Evolutionary conservation across 345 rosid genomes (phyloP), one percentile per base, ranked within the genome.

Genomic region (Euphorbia pulcherrima): DNA sequence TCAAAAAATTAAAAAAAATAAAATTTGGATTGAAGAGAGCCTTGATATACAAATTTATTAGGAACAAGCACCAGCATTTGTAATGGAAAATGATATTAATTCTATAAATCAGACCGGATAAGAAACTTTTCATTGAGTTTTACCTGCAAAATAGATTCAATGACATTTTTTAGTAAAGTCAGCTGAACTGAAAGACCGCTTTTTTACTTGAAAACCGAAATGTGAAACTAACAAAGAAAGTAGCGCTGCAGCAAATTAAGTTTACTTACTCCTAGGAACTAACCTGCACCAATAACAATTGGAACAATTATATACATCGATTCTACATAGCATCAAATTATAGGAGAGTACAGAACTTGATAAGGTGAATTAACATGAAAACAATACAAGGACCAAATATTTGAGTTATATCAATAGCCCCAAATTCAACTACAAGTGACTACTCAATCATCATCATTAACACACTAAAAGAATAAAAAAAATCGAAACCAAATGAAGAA

Each of bases 381-480:
- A 11, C 6, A 64, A 48, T 89, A 94, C 99, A 97, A 39, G 96
- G 95, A 46, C 89, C 86, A 65, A 97, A 91, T 76, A 91, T 52
- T 71, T 94, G 99, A 58, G 97, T 94, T 72, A 94, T 68, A 80
- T 94, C 97, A 39, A 94, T 89, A 48, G 97, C 79, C 59, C 99
- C 99, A 84, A 94, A 94, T 68, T 89, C 99, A 39, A 94, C 99
- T 8, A 96, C 97, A 53, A 94, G 82, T 56, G 99, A 94, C 95
- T 92, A 88, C 63, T n/a, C 65, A 68, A 64, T 44, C 57, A 69
- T 62, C 68, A 74, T 51, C n/a, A n/a, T n/a, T 6, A 48, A 20
- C 59, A 68, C 37, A 7, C 23, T 21, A 67, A 55, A 4, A 56
- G 73, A 44, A n/a, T 35, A 68, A 21, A 63, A 33, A 51, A 18